Conservation (phyloP, 2,329 filamentous ascomycete species). For the Ophiocordyceps camponoti-saundersi region DNA sequence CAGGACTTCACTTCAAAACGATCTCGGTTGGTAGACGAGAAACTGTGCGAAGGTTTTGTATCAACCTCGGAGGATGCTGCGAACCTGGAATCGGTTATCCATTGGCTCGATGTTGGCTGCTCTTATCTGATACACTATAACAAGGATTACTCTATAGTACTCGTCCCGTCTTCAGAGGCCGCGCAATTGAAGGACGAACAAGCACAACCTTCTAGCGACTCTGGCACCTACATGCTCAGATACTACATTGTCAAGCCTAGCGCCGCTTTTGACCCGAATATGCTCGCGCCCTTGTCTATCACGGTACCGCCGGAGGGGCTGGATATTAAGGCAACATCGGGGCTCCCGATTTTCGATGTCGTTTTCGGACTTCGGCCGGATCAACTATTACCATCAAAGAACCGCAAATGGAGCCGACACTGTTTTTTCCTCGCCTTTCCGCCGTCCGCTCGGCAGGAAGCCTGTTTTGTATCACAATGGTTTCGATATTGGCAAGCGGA, state of each 20-base stretch:
- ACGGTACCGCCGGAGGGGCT: background rate
- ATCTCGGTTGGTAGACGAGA: conserved; percentile 3
- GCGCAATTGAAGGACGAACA: conserved; percentile 6
- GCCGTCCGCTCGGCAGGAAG: conserved; percentile 13
- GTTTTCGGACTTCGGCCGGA: conserved; percentile 16
- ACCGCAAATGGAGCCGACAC: conserved; percentile 5
- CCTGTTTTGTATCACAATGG: conserved; percentile 25
- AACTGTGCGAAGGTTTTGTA: conserved; percentile 8
- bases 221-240: conserved; percentile 8
- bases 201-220: conserved; percentile 2
- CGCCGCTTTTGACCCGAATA: conserved; percentile 5
- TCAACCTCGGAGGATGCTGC: conserved; percentile 2
- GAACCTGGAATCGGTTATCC: conserved; percentile 12
- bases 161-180: conserved; percentile 20
- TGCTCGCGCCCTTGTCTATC: conserved; percentile 9
- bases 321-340: conserved; percentile 1
- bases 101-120: conserved; percentile 16
- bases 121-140: conserved; percentile 18
- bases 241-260: conserved; percentile 20
- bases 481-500: conserved; percentile 19
- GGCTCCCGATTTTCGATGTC: conserved; percentile 9
- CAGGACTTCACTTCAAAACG: conserved; percentile 12
- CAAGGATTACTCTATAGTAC: conserved; percentile 17
- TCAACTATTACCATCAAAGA: conserved; percentile 9
- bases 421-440: conserved; percentile 35